Base-by-base conservation (phyloP, 768 basidiomycete genomes). In the Rhizopogon vinicolor region DNA sequence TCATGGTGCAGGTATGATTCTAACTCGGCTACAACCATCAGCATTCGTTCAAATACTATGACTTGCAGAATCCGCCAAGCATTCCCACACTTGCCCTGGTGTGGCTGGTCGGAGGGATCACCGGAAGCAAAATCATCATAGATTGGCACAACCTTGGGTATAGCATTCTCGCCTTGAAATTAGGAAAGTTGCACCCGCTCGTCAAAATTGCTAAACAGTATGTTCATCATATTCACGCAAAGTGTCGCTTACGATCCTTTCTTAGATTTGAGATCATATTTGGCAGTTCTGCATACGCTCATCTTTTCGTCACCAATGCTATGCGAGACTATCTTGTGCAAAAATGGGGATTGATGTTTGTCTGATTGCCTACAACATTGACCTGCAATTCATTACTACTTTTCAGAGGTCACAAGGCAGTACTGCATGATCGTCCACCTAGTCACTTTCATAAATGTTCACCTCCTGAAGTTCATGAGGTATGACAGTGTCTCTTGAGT, bases 101-200 rank as follows among this genome's bases (percentile, higher is more conserved):
- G 3, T 89, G 90, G 78, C 68, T 93, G 28, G 84, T 87, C 1
- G 81, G 81, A 19, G 65, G 74, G 18, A 63, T 92, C 14, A 79
- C 84, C 16, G 87, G 89, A 3, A 87, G 87, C 60, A 92, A 90
- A 63, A 76, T 99, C 60, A 90, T 99, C 57, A 94, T 99, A 53
- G 97, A 99, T 72, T 99, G 97, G 97, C 97, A 99, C 68, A 99
- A 99, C 69, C 81, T 96, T 25, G 97, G 97, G 16, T 94, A 93
- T 68, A 96, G 86, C 59, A 93, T 98, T 44, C 81, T 99, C 46
- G 89, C 88, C 1, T 70, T 99, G 60, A 87, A 84, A 62, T 73
- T 94, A n/a, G 90, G 93, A 0, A 56, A 75, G 1, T 66, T 69
- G 0, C 90, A 93, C 66, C 68, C 77, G 0, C 77, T 95, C 58